Evolutionary conservation across 306 rosid species (phyloP), one percentile per base, ranked within the genome.

Genomic region (Rosa persica): DNA sequence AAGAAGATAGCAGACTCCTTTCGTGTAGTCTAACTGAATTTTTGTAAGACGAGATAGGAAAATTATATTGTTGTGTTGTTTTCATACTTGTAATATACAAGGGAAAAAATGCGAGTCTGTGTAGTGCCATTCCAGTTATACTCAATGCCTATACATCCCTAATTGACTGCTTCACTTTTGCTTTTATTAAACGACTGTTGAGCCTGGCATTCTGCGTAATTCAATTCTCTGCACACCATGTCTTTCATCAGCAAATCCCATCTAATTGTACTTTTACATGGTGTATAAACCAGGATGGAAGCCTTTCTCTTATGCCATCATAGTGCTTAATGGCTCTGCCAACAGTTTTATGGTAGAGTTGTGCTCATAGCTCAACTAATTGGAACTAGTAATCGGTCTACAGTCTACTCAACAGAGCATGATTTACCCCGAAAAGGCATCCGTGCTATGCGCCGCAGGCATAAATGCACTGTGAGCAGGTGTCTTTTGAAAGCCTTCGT

Each of bases 1-100:
- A 92, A 91, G 84, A 89, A 78, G 88, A 92, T 95, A 76, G 80
- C 92, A 0, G 82, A 87, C 0, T 89, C 98, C 54, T 95, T 95
- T 47, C 91, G 93, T 16, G 90, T 92, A 12, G 89, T 87, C 66
- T 95, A 81, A 88, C 55, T 72, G 81, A 80, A 70, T 73, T 72
- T 69, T 84, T 69, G 65, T 69, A 42, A 79, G 49, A 20, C 19
- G 40, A 74, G 81, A 79, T 70, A 68, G 75, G 70, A 69, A 25
- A 44, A 44, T 39, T 43, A 67, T 49, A 49, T 20, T 17, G 16
- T 51, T 10, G 34, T 12, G 44, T 62, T 27, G 60, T 61, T 46
- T 8, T 75, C 43, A 19, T 61, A 74, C 43, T 57, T 40, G 43
- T 22, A 42, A 42, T 74, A 58, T 66, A 57, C 17, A 55, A 42